Evolutionary conservation across 441 rosid species (phyloP), one percentile per base, ranked within the genome.

Genomic region (Arabidopsis lyrata): DNA sequence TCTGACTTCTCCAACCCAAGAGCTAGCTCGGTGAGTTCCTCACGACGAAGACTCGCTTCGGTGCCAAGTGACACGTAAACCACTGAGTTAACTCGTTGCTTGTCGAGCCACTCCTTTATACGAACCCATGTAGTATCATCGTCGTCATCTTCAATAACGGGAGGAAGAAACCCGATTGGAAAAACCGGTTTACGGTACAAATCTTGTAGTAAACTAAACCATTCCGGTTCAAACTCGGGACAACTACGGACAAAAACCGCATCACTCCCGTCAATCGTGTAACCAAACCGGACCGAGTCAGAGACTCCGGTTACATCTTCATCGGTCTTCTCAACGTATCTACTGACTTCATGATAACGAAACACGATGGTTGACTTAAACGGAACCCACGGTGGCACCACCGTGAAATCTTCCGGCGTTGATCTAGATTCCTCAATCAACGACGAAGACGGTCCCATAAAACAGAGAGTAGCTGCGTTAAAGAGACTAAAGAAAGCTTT

Each of bases 31-130:
- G 1, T 54, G 63, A 87, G 60, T 60, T 90, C 90, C 45, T 76
- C 73, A 14, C 13, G 53, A 35, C 66, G 66, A 72, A 86, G 67
- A n/a, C 77, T 71, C 32, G 76, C 85, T 64, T 90, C 96, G 0
- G 88, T 87, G 39, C 92, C 96, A 11, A 90, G 18, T 9, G 86
- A 83, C 8, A 90, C 89, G 55, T 86, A 90, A 2, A 87, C 81
- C 8, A 86, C 90, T 5, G 93, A 86, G 45, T 79, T 63, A 2
- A 66, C 20, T 48, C 77, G 66, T 36, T 83, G 85, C 22, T 77
- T 76, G 42, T 84, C 83, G 1, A 90, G 70, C 93, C 93, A 88
- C 68, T 75, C 63, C 38, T 61, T 80, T 29, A 82, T 74, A 29
- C 48, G 18, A 14, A 18, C 52, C 93, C 87, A 83, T 18, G 63